phyloP scores from a whole-genome alignment of 331 rosid genomes.

The Rhamnella rubrinervis region DNA sequence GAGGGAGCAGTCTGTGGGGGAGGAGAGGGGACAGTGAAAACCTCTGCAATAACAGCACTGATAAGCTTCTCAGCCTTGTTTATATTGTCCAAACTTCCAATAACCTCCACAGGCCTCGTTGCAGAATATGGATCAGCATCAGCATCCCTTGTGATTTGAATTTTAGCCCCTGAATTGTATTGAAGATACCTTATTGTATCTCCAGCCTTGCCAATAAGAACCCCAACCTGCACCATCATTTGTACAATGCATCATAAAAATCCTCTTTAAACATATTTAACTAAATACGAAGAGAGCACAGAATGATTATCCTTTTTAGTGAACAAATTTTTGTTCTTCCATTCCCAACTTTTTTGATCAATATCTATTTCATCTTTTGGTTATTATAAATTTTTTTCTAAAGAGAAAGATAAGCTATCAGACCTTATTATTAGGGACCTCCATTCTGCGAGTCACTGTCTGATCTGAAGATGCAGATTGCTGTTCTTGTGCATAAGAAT shows the following conservation, averaged over 20 bases:
- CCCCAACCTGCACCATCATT: constrained; percentile 72
- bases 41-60: constrained; percentile 94
- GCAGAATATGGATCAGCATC: constrained; percentile 66
- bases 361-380: not conserved
- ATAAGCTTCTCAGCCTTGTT: constrained; percentile 89
- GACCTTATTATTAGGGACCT: constrained; percentile 96
- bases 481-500: constrained; percentile 22
- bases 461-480: constrained; percentile 39
- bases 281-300: too few species aligned
- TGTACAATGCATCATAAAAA: not conserved
- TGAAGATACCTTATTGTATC: constrained; percentile 89
- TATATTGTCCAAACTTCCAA: constrained; percentile 76
- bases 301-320: too few species aligned
- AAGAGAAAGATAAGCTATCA: not conserved
- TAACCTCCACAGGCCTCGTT: constrained; percentile 80
- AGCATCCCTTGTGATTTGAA: constrained; percentile 89
- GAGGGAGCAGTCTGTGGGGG: not conserved
- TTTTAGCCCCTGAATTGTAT: constrained; percentile 91
- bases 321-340: too few species aligned
- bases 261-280: too few species aligned
- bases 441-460: constrained; percentile 51
- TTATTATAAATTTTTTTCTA: not conserved
- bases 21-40: constrained; percentile 2
- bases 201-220: constrained; percentile 97
- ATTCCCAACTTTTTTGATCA: not conserved